Conservation (phyloP, 2,329 filamentous ascomycete genomes). For the Mariannaea elegans region DNA sequence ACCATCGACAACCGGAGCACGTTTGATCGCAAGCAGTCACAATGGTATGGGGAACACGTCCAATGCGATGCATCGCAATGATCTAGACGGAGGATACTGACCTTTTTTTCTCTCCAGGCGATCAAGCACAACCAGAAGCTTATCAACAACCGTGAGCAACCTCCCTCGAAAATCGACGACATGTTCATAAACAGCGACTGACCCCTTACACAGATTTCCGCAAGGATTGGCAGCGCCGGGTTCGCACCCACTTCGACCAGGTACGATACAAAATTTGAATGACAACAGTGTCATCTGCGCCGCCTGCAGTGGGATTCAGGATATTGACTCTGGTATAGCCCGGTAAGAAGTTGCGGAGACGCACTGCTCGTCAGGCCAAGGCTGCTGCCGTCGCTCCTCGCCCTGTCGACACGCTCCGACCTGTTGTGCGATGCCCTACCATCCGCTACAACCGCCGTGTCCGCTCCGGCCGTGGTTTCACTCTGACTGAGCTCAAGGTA, state of each 20-base stretch:
- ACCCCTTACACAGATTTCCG: constrained; percentile 79
- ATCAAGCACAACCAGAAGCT: constrained; percentile 99
- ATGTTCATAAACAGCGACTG: constrained; percentile 48
- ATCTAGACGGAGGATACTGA: constrained; percentile 39
- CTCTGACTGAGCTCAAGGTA: constrained; percentile 98
- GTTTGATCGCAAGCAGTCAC: constrained; percentile 63
- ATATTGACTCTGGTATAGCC: constrained; percentile 68
- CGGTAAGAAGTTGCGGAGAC: constrained; percentile 93
- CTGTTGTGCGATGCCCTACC: constrained; percentile 96
- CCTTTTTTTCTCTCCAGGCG: constrained; percentile 65
- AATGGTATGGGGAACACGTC: constrained; percentile 56
- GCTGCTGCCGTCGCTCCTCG: constrained; percentile 94
- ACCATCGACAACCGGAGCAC: constrained; percentile 54
- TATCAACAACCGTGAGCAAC: constrained; percentile 86
- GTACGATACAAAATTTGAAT: constrained; percentile 63
- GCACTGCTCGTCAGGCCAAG: constrained; percentile 92
- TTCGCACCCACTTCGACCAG: constrained; percentile 99
- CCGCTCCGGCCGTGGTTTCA: constrained; percentile 96
- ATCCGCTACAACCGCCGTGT: constrained; percentile 99
- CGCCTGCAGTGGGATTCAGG: constrained; percentile 23
- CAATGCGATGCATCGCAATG: constrained; percentile 33
- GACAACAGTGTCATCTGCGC: constrained; percentile 25
- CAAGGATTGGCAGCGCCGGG: constrained; percentile 99
- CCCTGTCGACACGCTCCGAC: constrained; percentile 95
- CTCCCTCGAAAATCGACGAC: constrained; percentile 41